Evolutionary conservation across 257 asterid genomes (phyloP), one percentile per base, ranked within the genome.

Genomic region (Craterostigma plantagineum): DNA sequence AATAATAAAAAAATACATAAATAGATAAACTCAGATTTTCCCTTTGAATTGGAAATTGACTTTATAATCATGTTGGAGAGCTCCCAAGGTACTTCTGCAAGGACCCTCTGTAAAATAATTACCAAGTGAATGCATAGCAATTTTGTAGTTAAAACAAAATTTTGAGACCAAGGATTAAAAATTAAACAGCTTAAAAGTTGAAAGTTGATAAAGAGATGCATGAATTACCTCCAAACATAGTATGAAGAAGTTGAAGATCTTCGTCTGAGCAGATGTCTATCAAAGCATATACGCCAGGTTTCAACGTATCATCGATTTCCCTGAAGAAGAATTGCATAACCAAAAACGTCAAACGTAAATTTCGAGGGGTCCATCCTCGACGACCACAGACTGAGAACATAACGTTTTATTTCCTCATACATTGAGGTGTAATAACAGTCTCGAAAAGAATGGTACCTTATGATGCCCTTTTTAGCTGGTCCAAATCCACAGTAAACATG

Each of bases 51-150:
- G 79, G 83, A 79, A 82, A 55, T 87, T 63, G 11, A 68, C 34
- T 61, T 76, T 72, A 77, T 87, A 79, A 64, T 87, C 93, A 46
- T 87, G 68, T 59, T 68, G 85, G 60, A 82, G 65, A 34, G 58
- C 35, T 14, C 75, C 76, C 38, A 87, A 66, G 1, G 75, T 72
- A 51, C 74, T 79, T 64, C 97, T 79, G 77, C 95, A 82, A 50
- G 97, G 90, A 15, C 97, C 98, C 90, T 87, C 97, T 78, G 14
- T 12, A 36, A 18, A 23, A n/a, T n/a, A n/a, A n/a, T n/a, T n/a
- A n/a, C n/a, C n/a, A n/a, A n/a, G n/a, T n/a, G n/a, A n/a, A n/a
- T n/a, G n/a, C n/a, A n/a, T n/a, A n/a, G n/a, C n/a, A n/a, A n/a
- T n/a, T n/a, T n/a, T n/a, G n/a, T n/a, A 12, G n/a, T 7, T 7